phyloP scores from a whole-genome alignment of 257 asterid genomes.

The Lavandula angustifolia region DNA sequence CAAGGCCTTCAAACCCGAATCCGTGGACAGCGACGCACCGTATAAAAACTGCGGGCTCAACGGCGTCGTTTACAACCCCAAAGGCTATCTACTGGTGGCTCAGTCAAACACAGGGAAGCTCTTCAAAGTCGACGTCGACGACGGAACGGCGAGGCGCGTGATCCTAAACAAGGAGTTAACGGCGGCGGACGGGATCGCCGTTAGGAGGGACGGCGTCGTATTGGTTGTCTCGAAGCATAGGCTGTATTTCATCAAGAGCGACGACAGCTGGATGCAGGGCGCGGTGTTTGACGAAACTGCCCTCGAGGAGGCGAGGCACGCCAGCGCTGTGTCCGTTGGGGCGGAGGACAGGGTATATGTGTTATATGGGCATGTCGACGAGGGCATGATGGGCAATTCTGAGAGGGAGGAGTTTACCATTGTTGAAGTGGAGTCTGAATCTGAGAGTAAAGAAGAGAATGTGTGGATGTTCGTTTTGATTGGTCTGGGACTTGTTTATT shows the following conservation, averaged over 20 bases:
- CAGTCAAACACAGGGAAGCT: slow-evolving; percentile 73
- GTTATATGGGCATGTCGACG: slow-evolving; percentile 65
- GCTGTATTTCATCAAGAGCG: slow-evolving; percentile 57
- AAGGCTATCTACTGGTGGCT: slow-evolving; percentile 69
- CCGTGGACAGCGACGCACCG: slow-evolving; percentile 34
- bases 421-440: slow-evolving; percentile 55
- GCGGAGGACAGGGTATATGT: slow-evolving; percentile 71
- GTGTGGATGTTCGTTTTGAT: slow-evolving; percentile 73
- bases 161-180: slow-evolving; percentile 50
- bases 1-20: slow-evolving; percentile 37
- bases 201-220: slow-evolving; percentile 68
- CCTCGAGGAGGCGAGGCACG: slow-evolving; percentile 64
- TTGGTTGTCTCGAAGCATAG: slow-evolving; percentile 62
- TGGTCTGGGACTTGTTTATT: slow-evolving; percentile 72
- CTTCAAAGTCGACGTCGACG: slow-evolving; percentile 61
- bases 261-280: slow-evolving; percentile 78
- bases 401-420: slow-evolving; percentile 61
- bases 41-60: slow-evolving; percentile 51
- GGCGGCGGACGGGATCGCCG: slow-evolving; percentile 64
- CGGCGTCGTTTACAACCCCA: slow-evolving; percentile 62
- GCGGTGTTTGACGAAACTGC: slow-evolving; percentile 84
- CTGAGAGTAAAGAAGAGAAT: slow-evolving; percentile 58
- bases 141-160: slow-evolving; percentile 63
- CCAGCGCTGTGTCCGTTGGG: slow-evolving; percentile 69
- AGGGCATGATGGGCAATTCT: slow-evolving; percentile 54